Evolutionary conservation across 345 rosid genomes (phyloP), one percentile per base, ranked within the genome.

Genomic region (Lepidium aucheri): DNA sequence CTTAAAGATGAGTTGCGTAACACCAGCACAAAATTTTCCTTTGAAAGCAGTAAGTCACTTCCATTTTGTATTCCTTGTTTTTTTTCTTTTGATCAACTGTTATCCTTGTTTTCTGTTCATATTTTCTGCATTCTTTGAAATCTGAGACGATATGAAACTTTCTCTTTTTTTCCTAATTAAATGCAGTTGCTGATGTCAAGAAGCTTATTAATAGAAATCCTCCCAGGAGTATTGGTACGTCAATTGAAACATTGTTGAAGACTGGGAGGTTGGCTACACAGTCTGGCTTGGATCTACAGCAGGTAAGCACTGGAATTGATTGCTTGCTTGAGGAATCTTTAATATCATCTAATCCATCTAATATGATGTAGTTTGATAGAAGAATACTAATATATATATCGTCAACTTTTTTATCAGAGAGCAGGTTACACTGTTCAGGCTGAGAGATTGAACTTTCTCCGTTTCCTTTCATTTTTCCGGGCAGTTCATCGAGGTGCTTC

Each of bases 401-500:
- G 14, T 67, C 42, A 35, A 18, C 12, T 30, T 30, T 20, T 61
- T 61, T n/a, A 30, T 32, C 64, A 90, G 97, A 90, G 87, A 80
- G 96, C 95, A 60, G 99, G 99, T 53, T 94, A 74, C 76, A 94
- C 95, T 6, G 97, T 94, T 77, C 92, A 86, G 81, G 96, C 96
- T n/a, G 99, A 90, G 80, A 86, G 99, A 85, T 85, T 94, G 62
- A 90, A 94, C 79, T 94, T 81, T 76, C 87, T 83, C 30, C 90
- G 97, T 18, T 94, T 94, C 69, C 74, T 94, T 66, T 90, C 96
- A 24, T 92, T 90, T 80, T 94, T 94, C 68, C 90, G 96, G 28
- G 84, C 97, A 36, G 97, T 94, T 55, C 99, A 90, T 84, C 86
- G 97, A 32, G 97, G 97, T 43, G 96, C 97, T 68, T 82, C 97